phyloP scores from a whole-genome alignment of 129 eudicot species.

The Escallonia herrerae region DNA sequence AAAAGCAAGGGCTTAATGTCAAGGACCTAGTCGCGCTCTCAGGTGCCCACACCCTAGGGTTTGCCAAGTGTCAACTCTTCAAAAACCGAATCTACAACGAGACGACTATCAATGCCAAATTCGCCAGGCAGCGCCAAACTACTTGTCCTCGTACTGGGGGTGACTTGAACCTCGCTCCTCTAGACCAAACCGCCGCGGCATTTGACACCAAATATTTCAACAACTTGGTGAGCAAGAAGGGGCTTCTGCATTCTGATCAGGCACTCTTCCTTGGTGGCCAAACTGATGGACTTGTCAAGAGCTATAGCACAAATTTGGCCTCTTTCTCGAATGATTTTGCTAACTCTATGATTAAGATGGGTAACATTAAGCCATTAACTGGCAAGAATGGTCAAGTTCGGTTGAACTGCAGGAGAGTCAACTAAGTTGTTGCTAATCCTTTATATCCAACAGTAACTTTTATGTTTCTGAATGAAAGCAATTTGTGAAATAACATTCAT shows the following conservation, averaged over 20 bases:
- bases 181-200: slow-evolving; percentile 20
- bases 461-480: not conserved
- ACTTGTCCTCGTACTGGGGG: slow-evolving; percentile 1
- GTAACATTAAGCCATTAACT: slow-evolving; percentile 21
- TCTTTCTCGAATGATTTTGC: slow-evolving; percentile 26
- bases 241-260: slow-evolving; percentile 32
- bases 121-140: not conserved
- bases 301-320: not conserved
- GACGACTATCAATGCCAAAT: not conserved
- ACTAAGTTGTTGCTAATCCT: not conserved
- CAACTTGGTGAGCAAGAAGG: slow-evolving; percentile 22
- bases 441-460: not conserved
- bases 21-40: not conserved
- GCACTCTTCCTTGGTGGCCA: slow-evolving; percentile 19
- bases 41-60: slow-evolving; percentile 9
- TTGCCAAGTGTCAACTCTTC: slow-evolving; percentile 2
- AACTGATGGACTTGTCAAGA: slow-evolving; percentile 17
- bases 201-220: slow-evolving; percentile 26
- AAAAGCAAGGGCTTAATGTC: not conserved
- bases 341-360: slow-evolving; percentile 33
- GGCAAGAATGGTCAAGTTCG: slow-evolving; percentile 32
- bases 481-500: no score
- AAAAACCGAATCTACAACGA: not conserved
- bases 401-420: slow-evolving; percentile 17
- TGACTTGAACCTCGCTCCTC: slow-evolving; percentile 18